A percentile compares a stretch with the other conserved stretches of the same genome.
phyloP scores from a whole-genome alignment of 257 asterid genomes.

The Nicotiana otophora region DNA sequence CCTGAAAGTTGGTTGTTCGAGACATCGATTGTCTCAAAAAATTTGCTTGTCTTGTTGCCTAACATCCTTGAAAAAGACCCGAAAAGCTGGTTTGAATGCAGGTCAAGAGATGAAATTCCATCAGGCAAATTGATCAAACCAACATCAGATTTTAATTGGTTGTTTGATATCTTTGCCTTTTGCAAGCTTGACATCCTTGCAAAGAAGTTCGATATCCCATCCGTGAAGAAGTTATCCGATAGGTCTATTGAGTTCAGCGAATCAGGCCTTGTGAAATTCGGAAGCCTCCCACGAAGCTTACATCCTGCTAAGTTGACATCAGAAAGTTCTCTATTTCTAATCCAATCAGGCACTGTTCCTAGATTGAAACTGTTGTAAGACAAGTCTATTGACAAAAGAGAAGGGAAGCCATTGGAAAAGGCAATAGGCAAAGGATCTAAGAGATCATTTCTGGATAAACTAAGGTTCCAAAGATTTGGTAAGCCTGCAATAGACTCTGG shows the following conservation, averaged over 20 bases:
- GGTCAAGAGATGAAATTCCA: constrained; percentile 55
- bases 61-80: constrained; percentile 61
- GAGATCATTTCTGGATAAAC: constrained; percentile 59
- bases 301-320: constrained; percentile 71
- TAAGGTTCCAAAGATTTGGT: constrained; percentile 70
- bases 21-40: constrained; percentile 56
- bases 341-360: constrained; percentile 69
- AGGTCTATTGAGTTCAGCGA: constrained; percentile 65
- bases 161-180: constrained; percentile 54
- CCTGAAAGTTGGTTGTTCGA: constrained; percentile 69
- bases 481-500: constrained; percentile 63
- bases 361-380: constrained; percentile 61
- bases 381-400: constrained; percentile 66
- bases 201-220: constrained; percentile 55
- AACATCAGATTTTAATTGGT: constrained; percentile 47
- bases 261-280: constrained; percentile 63
- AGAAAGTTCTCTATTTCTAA: constrained; percentile 57
- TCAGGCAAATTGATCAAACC: constrained; percentile 54
- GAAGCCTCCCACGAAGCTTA: constrained; percentile 61
- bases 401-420: constrained; percentile 49
- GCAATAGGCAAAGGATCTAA: constrained; percentile 57
- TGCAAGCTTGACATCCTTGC: constrained; percentile 49
- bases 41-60: constrained; percentile 42
- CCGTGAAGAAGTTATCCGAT: constrained; percentile 60
- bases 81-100: constrained; percentile 56